Percentiles rank a stretch among this genome's conserved stretches.
phyloP scores from a whole-genome alignment of 2,329 filamentous ascomycete species.

The Nemania sp. region DNA sequence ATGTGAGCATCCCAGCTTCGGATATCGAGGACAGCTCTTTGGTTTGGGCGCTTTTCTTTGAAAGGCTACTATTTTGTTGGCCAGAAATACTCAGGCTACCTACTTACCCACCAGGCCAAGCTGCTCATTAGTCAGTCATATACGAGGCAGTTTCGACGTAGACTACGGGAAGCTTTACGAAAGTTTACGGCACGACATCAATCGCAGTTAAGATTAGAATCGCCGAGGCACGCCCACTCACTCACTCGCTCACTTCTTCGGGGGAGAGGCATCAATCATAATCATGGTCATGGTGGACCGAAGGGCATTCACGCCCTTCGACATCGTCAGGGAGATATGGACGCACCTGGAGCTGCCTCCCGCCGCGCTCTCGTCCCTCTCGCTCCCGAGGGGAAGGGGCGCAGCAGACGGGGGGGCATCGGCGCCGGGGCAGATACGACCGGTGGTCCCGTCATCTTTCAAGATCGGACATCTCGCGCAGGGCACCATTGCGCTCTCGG shows the following conservation, averaged over 20 bases:
- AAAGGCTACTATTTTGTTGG: too few species aligned
- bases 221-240: neutral
- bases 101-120: too few species aligned
- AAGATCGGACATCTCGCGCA: conserved; percentile 59
- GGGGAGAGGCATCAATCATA: too few species aligned
- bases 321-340: conserved; percentile 30
- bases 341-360: conserved; percentile 23
- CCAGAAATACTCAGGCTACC: too few species aligned
- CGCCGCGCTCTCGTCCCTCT: conserved; percentile 23
- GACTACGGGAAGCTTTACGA: too few species aligned
- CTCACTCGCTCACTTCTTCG: too few species aligned
- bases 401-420: too few species aligned
- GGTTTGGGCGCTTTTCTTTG: too few species aligned
- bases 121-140: too few species aligned
- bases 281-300: conserved; percentile 18
- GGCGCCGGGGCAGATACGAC: conserved; percentile 29
- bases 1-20: neutral
- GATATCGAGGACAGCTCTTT: neutral
- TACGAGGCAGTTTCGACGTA: too few species aligned
- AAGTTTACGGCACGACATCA: too few species aligned
- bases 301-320: conserved; percentile 9
- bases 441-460: conserved; percentile 53
- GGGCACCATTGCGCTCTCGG: conserved; percentile 54
- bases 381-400: conserved; percentile 22
- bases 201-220: too few species aligned